Percentiles rank a stretch among this genome's conserved stretches.
phyloP scores from a whole-genome alignment of 192 early-diverging fungal species.

The Oehlia diaphana region DNA sequence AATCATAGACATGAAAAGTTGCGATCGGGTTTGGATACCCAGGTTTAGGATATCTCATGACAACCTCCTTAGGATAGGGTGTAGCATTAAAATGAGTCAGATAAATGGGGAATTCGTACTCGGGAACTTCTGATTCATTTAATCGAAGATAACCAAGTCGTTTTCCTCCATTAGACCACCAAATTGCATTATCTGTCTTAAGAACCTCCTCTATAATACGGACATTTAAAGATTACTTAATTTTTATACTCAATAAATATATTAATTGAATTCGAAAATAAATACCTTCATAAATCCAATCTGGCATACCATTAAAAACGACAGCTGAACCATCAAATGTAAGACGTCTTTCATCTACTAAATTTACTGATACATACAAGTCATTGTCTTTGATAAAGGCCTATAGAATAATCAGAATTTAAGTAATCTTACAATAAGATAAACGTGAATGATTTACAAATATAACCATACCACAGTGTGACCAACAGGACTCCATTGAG shows the following conservation, averaged over 20 bases:
- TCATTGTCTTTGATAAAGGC: slow-evolving; percentile 89
- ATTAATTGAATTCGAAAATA: not conserved
- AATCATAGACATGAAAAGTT: slow-evolving; percentile 67
- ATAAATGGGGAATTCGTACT: slow-evolving; percentile 74
- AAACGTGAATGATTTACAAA: slow-evolving; percentile 7
- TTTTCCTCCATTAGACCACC: slow-evolving; percentile 86
- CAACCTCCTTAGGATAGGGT: slow-evolving; percentile 69
- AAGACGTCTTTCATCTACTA: slow-evolving; percentile 66
- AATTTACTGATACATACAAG: slow-evolving; percentile 73
- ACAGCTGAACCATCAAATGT: slow-evolving; percentile 81
- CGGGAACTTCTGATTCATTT: slow-evolving; percentile 81
- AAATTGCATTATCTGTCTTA: slow-evolving; percentile 61
- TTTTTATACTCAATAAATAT: not conserved
- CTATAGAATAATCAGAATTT: slow-evolving; percentile 23
- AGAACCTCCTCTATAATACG: slow-evolving; percentile 77
- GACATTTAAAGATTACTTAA: not conserved
- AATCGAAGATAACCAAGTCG: slow-evolving; percentile 83
- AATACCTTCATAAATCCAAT: slow-evolving; percentile 91
- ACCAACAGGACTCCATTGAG: slow-evolving; percentile 77
- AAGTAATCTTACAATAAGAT: not conserved
- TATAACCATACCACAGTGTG: slow-evolving; percentile 60
- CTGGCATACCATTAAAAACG: slow-evolving; percentile 92
- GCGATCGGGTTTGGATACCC: slow-evolving; percentile 85
- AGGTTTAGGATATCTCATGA: slow-evolving; percentile 89
- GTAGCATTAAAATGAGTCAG: slow-evolving; percentile 52